Percentiles rank a stretch among this genome's conserved stretches.
These are phyloP conservation scores for Astragalus membranaceus DNA, from an alignment of 306 rosid genomes.

Conservation along the genomic window DNA sequence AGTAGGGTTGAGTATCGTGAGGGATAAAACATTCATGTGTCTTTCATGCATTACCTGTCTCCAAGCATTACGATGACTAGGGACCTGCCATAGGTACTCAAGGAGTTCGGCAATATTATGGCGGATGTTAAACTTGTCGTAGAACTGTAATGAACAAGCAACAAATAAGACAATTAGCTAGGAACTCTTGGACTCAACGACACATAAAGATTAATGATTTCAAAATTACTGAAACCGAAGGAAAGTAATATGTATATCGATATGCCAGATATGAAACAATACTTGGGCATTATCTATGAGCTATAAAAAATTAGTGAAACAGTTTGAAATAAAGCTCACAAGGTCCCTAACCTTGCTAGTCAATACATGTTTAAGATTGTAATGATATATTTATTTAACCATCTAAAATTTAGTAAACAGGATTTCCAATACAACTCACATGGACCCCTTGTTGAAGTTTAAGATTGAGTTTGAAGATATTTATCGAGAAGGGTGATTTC, in stretches of 20 bases:
- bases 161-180: slow-evolving; percentile 27
- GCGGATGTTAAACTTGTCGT: slow-evolving; percentile 96
- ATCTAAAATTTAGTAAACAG: neutral
- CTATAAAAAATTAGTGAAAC: slow-evolving; percentile 11
- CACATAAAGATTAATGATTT: slow-evolving; percentile 12
- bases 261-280: neutral
- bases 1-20: neutral
- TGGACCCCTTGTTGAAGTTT: neutral
- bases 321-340: slow-evolving; percentile 9
- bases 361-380: neutral
- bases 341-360: neutral
- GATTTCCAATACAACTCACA: neutral
- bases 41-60: slow-evolving; percentile 54
- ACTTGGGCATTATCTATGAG: neutral
- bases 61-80: slow-evolving; percentile 98
- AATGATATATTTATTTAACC: neutral
- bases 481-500: neutral
- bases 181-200: neutral
- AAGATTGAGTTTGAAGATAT: slow-evolving; percentile 6
- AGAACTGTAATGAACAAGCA: slow-evolving; percentile 61
- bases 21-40: neutral
- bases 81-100: slow-evolving; percentile 97
- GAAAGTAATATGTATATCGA: neutral
- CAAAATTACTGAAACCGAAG: neutral
- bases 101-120: slow-evolving; percentile 98